Conservation (phyloP, 2,329 filamentous ascomycete species). For the Fusarium piperis region DNA sequence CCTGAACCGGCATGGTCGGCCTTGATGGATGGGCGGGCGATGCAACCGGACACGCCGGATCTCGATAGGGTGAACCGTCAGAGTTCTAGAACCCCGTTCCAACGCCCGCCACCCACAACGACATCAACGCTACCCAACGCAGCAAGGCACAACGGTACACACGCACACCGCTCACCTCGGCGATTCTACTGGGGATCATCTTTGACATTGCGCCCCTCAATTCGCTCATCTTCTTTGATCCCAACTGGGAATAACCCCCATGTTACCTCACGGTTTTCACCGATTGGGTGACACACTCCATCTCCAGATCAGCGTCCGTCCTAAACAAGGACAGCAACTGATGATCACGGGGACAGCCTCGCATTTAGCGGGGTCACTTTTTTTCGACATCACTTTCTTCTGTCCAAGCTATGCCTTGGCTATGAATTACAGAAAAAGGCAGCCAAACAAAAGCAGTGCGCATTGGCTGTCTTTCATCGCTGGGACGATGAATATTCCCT, state of each 20-base stretch:
- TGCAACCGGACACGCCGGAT: conserved; percentile 25
- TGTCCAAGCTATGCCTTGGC: conserved; percentile 1
- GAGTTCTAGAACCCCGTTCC: conserved; percentile 31
- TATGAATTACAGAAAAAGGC: conserved; percentile 17
- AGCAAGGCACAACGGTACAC: not conserved
- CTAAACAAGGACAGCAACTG: conserved; percentile 24
- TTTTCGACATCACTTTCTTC: not conserved
- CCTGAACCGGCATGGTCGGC: conserved; percentile 32
- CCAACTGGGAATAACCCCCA: conserved; percentile 3
- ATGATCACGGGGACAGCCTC: conserved; percentile 24
- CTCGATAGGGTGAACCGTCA: conserved; percentile 20
- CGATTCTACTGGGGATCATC: conserved; percentile 5
- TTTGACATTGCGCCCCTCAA: conserved; percentile 8
- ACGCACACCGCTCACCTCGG: conserved; percentile 5
- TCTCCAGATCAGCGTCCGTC: conserved; percentile 21
- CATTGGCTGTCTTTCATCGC: conserved; percentile 32
- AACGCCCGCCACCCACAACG: conserved; percentile 13
- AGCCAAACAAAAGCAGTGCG: conserved; percentile 40
- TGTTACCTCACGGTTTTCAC: conserved; percentile 10
- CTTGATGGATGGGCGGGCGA: conserved; percentile 30
- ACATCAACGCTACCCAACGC: not conserved
- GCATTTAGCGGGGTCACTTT: not conserved
- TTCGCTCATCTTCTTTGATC: conserved; percentile 4
- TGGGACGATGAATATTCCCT: conserved; percentile 6
- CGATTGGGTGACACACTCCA: conserved; percentile 17